These are phyloP conservation scores for Sugiyamaella chiloensis DNA, from an alignment of 805 yeast species.

Conservation along the genomic window DNA sequence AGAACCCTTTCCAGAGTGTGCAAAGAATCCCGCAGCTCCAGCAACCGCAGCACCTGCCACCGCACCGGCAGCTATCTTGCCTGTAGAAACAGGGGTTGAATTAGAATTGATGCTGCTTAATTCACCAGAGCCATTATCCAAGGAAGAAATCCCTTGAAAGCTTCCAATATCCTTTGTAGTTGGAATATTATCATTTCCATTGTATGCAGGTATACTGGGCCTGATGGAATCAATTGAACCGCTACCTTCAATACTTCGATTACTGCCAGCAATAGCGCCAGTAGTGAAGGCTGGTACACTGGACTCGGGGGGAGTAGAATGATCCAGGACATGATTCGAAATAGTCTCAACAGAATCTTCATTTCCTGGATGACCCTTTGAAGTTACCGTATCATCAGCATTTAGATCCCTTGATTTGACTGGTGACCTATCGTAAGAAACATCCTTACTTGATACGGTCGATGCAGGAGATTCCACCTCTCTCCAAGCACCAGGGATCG, in stretches of 20 bases:
- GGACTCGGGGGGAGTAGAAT: conserved; percentile 14
- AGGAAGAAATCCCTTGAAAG: too few species aligned
- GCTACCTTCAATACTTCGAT: too few species aligned
- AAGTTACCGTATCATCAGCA: neutral
- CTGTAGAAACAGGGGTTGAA: neutral
- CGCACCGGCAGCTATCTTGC: too few species aligned
- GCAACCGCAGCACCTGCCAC: too few species aligned
- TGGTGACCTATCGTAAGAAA: neutral
- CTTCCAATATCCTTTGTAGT: too few species aligned
- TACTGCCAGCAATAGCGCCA: conserved; percentile 1
- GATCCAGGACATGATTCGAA: conserved; percentile 11
- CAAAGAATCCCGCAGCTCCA: too few species aligned
- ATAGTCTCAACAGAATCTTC: conserved; percentile 2
- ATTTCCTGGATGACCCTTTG: neutral
- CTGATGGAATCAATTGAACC: too few species aligned
- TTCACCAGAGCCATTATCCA: too few species aligned
- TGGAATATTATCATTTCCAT: too few species aligned
- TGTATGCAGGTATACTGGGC: too few species aligned
- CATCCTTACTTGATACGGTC: neutral
- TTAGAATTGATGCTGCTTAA: too few species aligned
- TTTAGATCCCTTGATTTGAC: neutral
- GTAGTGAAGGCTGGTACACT: neutral
- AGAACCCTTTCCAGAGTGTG: too few species aligned
- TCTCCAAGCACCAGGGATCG: conserved; percentile 23
- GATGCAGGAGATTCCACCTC: conserved; percentile 10